Conservation (phyloP, 1,139 yeast species). For the Kurtzmaniella quercitrusa region DNA sequence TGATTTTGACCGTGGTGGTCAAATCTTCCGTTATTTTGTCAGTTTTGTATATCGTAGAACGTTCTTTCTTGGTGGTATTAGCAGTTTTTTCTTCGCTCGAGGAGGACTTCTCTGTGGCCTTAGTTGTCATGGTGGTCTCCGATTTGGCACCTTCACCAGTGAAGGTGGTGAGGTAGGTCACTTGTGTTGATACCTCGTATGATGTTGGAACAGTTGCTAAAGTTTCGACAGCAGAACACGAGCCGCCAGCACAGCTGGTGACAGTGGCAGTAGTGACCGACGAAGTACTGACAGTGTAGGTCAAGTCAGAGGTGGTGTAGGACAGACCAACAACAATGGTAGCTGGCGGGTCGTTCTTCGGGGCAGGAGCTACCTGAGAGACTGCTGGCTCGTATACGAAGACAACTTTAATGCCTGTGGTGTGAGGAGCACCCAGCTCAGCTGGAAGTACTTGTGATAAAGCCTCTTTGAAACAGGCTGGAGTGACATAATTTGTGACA, state of each 20-base stretch:
- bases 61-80: neutral
- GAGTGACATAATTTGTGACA: slow-evolving; percentile 28
- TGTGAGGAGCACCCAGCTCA: slow-evolving; percentile 17
- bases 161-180: slow-evolving; percentile 9
- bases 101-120: neutral
- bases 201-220: slow-evolving; percentile 11
- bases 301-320: slow-evolving; percentile 9
- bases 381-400: slow-evolving; percentile 19
- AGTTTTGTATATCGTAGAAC: slow-evolving; percentile 12
- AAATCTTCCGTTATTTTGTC: slow-evolving; percentile 11
- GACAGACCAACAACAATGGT: slow-evolving; percentile 1
- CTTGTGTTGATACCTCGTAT: slow-evolving; percentile 12
- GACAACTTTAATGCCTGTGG: slow-evolving; percentile 29
- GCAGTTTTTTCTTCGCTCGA: slow-evolving; percentile 1
- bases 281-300: slow-evolving; percentile 15
- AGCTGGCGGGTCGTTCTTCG: neutral
- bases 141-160: slow-evolving; percentile 3
- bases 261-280: slow-evolving; percentile 11
- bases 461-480: slow-evolving; percentile 22
- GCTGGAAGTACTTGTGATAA: slow-evolving; percentile 19
- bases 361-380: neutral
- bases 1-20: slow-evolving; percentile 11
- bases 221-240: slow-evolving; percentile 11
- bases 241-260: slow-evolving; percentile 11
- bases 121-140: neutral